A percentile compares a stretch with the other conserved stretches of the same genome.
These are phyloP conservation scores for Amylocarpus encephaloides DNA, from an alignment of 2,329 filamentous ascomycete genomes.

Conservation along the genomic window DNA sequence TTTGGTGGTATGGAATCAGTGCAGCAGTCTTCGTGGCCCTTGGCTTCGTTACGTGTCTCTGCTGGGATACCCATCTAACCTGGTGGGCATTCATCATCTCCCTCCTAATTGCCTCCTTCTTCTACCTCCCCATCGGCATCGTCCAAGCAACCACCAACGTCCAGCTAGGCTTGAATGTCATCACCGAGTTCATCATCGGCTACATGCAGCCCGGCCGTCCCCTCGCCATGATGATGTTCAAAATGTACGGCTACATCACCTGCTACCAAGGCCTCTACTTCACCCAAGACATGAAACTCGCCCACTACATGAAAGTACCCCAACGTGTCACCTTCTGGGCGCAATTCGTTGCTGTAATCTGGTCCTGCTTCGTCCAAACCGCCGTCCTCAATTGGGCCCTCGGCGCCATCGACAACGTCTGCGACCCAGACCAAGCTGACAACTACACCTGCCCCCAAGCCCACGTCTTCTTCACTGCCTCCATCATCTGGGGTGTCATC, in stretches of 20 bases:
- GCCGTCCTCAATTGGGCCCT: constrained; percentile 57
- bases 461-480: constrained; percentile 57
- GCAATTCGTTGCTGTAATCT: constrained; percentile 58
- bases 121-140: constrained; percentile 34
- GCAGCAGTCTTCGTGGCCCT: constrained; percentile 44
- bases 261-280: constrained; percentile 42
- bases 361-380: constrained; percentile 62
- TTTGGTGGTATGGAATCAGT: constrained; percentile 45
- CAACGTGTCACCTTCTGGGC: constrained; percentile 60
- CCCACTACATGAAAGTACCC: constrained; percentile 50
- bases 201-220: constrained; percentile 51
- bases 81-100: constrained; percentile 33
- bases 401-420: constrained; percentile 56
- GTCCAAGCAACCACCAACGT: constrained; percentile 43
- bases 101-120: constrained; percentile 29
- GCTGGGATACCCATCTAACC: constrained; percentile 25
- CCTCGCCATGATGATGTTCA: constrained; percentile 74
- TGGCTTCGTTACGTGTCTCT: constrained; percentile 15
- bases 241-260: constrained; percentile 56
- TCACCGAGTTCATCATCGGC: constrained; percentile 44
- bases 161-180: constrained; percentile 42
- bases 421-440: constrained; percentile 46
- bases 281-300: constrained; percentile 45
- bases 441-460: constrained; percentile 46
- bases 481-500: constrained; percentile 67